These are phyloP conservation scores for Didymella segeticola DNA, from an alignment of 2,329 filamentous ascomycete genomes.

Conservation along the genomic window DNA sequence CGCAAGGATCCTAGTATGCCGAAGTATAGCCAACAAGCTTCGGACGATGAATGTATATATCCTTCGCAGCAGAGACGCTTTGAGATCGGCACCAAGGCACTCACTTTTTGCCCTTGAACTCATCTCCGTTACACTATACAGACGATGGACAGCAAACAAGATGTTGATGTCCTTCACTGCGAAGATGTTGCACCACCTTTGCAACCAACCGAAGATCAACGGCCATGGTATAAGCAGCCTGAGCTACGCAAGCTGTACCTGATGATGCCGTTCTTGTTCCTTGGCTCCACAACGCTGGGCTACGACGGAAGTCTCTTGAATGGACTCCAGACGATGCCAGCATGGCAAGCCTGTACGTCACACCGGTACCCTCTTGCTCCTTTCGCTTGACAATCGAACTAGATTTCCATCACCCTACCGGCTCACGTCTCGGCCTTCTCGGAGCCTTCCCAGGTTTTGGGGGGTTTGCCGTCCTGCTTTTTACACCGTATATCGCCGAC, in stretches of 20 bases:
- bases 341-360: constrained; percentile 40
- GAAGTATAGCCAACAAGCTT: constrained; percentile 1
- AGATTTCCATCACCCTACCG: constrained; percentile 52
- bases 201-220: constrained; percentile 17
- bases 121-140: not conserved
- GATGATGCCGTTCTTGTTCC: constrained; percentile 28
- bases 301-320: constrained; percentile 29
- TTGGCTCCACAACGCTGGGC: constrained; percentile 25
- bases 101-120: not conserved
- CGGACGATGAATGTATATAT: constrained; percentile 8
- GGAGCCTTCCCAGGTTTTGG: constrained; percentile 57
- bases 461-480: constrained; percentile 55
- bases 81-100: constrained; percentile 2
- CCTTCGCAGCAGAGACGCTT: not conserved
- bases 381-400: not conserved
- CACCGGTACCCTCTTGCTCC: constrained; percentile 6
- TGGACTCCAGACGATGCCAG: constrained; percentile 29
- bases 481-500: constrained; percentile 41
- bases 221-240: constrained; percentile 28
- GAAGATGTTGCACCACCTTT: constrained; percentile 16
- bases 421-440: constrained; percentile 55
- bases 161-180: constrained; percentile 18
- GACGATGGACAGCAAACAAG: constrained; percentile 16
- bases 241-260: constrained; percentile 28
- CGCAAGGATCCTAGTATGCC: not conserved